Evolutionary conservation across 2,329 filamentous ascomycete genomes (phyloP), one percentile per base, ranked within the genome.

Genomic region (Furcasterigmium sp.): DNA sequence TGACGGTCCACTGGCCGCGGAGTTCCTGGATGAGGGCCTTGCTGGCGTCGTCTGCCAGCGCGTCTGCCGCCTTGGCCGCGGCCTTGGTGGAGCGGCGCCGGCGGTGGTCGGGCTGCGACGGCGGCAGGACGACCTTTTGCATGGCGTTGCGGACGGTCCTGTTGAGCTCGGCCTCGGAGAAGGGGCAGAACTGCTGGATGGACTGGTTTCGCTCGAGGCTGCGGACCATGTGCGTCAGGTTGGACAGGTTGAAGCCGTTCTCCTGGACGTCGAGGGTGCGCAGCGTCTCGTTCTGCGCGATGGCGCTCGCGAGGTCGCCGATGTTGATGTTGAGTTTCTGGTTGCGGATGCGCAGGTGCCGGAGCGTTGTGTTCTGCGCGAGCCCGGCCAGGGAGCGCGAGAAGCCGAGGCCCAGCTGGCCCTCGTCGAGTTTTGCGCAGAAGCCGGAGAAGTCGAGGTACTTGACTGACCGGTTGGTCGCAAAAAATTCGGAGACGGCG

Each of bases 371-470:
- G 45, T 73, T 73, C n/a, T 58, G 57, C 23, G 63, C 64, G 25
- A 77, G 62, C 18, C 72, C 72, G 17, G 62, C 61, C 20, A 80
- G 59, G 0, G 75, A 67, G 28, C 65, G 69, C 0, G 72, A 75
- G 46, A 79, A 74, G 8, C 73, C 73, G 45, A 64, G 69, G 14
- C 75, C 75, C 9, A 80, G 64, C 46, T 76, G 72, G 0, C 73
- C 72, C 48, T 80, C 76, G 49, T 80, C 76, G 7, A 80, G 61
- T 54, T 77, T 79, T 36, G 75, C 73, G 37, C 70, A 72, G 52
- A 73, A 79, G 2, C 76, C 76, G 1, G 76, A 80, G 8, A 80
- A 59, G 49, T 80, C 76, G 3, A 80, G 64, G 44, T 66, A 77
- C n/a, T 65, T 69, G 36, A 80, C 59, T 0, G 69, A 72, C 8